Evolutionary conservation across 495 filamentous ascomycete genomes (phyloP).

Genomic region (Apodospora peruviana): DNA sequence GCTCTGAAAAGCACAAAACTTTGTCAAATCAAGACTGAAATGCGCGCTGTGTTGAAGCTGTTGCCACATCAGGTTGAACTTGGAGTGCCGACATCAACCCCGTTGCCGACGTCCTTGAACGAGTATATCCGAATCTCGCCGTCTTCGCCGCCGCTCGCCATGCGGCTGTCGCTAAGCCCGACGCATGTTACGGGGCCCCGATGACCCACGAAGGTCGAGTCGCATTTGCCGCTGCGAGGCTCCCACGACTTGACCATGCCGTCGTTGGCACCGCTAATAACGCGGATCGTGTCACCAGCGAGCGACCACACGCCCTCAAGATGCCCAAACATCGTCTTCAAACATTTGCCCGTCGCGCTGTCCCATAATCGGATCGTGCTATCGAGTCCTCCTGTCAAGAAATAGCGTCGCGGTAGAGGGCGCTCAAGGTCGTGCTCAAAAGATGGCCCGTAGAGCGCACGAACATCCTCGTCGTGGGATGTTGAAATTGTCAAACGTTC

Average conservation of each 20-base stretch:
- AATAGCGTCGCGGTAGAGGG: conserved; percentile 74
- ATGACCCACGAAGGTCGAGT: conserved; percentile 86
- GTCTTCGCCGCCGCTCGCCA: conserved; percentile 90
- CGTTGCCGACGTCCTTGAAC: conserved; percentile 54
- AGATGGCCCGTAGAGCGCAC: conserved; percentile 48
- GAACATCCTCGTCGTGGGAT: conserved; percentile 33
- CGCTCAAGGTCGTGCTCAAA: conserved; percentile 54
- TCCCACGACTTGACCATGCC: conserved; percentile 97
- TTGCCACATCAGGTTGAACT: conserved; percentile 16
- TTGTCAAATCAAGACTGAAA: too few relatives aligned
- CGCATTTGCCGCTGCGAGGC: conserved; percentile 80
- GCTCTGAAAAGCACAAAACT: too few relatives aligned
- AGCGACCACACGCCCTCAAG: conserved; percentile 95
- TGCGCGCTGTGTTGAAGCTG: too few relatives aligned
- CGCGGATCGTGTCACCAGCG: conserved; percentile 81
- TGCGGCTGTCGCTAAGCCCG: conserved; percentile 77
- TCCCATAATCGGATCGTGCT: conserved; percentile 93
- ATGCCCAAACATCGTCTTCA: conserved; percentile 93
- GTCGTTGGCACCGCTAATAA: conserved; percentile 87
- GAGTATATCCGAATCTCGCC: conserved; percentile 83
- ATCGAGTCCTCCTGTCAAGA: conserved; percentile 87
- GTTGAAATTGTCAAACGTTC: conserved; percentile 17
- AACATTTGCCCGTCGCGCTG: conserved; percentile 68
- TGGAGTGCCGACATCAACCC: conserved; percentile 29
- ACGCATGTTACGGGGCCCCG: conserved; percentile 64